Percentiles rank a stretch among this genome's conserved stretches.
phyloP scores from a whole-genome alignment of 2,329 filamentous ascomycete species.

The Lasiodiplodia hormozganensis region DNA sequence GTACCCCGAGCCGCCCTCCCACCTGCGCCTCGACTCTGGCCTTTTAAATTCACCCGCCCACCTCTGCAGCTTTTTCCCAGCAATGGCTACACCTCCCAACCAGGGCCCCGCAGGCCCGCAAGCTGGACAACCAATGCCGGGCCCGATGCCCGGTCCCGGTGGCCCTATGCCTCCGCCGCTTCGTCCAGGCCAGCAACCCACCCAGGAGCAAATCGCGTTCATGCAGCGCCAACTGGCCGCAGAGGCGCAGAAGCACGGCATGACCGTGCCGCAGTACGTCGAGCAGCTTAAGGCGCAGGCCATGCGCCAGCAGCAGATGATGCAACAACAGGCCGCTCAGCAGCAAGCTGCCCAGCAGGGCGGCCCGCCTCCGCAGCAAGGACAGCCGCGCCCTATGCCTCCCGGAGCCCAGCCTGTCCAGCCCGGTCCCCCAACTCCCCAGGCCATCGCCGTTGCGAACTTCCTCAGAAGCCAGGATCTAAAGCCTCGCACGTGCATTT shows the following conservation, averaged over 20 bases:
- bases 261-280: conserved; percentile 85
- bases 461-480: conserved; percentile 85
- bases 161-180: conserved; percentile 29
- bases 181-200: conserved; percentile 62
- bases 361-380: conserved; percentile 63
- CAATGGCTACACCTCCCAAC: conserved; percentile 24
- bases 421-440: conserved; percentile 84
- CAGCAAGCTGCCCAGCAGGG: conserved; percentile 45
- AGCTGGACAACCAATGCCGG: conserved; percentile 23
- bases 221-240: conserved; percentile 84
- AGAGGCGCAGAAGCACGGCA: conserved; percentile 83
- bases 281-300: conserved; percentile 61
- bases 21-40: neutral
- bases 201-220: conserved; percentile 81
- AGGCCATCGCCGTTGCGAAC: conserved; percentile 85
- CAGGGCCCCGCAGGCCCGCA: conserved; percentile 16
- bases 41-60: neutral
- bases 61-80: neutral
- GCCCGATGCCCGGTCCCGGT: conserved; percentile 16
- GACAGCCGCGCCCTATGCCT: conserved; percentile 80
- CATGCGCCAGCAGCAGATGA: conserved; percentile 59
- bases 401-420: conserved; percentile 80
- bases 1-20: neutral
- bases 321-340: conserved; percentile 44
- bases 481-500: conserved; percentile 88